Evolutionary conservation across 768 basidiomycete genomes (phyloP), one percentile per base, ranked within the genome.

Genomic region (Coprinopsis sp.): DNA sequence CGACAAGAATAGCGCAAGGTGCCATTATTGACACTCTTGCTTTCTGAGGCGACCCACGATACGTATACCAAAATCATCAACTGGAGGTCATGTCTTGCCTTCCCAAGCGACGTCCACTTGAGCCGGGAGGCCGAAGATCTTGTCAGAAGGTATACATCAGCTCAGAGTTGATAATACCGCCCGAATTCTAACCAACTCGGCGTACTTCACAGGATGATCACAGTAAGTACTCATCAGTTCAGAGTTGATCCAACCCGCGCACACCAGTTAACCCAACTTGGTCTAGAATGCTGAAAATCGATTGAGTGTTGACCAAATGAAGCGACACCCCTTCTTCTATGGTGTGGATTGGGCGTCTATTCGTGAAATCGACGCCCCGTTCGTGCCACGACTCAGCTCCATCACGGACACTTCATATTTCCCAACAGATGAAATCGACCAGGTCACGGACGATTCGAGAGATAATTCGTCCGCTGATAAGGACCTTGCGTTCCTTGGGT

Each of bases 361-460:
- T 59, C 82, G 92, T 21, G 76, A 79, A 30, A 95, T 99, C 51
- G 92, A 94, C 58, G 81, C 93, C 3, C 96, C 95, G 4, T 98
- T 97, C 64, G 84, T 99, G n/a, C 95, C 96, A 16, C 89, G 91
- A 47, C 73, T 98, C 25, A 80, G 87, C 31, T 93, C 89, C 6
- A 87, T 94, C 59, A 94, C 92, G 28, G 94, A 97, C 54, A 96
- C 94, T 1, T 93, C 91, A n/a, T 96, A 96, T 70, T 96, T 96
- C 78, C 94, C 94, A 1, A 93, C 88, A 2, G 92, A 96, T 50
- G 91, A 95, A 55, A 76, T 94, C 45, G 90, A 94, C 47, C 87
- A 92, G 65, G 84, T 56, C 2, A 69, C 78, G 8, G 75, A 77
- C 39, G 74, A 77, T 50, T 54, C 71, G 21, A 51, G 63, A 21